phyloP scores from a whole-genome alignment of 2,329 filamentous ascomycete species.

The Dichotomopilus funicola region DNA sequence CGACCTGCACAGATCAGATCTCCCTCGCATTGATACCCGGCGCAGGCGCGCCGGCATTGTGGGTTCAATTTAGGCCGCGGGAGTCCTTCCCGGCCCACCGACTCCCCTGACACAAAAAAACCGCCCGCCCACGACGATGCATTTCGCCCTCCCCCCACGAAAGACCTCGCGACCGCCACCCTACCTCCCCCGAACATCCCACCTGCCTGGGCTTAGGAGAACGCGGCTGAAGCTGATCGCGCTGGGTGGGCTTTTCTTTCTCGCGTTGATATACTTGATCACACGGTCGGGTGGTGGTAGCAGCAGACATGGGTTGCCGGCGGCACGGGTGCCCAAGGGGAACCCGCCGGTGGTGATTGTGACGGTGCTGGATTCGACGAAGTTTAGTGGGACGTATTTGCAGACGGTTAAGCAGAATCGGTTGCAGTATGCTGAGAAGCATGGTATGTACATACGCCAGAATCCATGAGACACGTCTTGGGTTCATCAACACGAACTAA shows the following conservation, averaged over 20 bases:
- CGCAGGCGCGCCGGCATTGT: not conserved
- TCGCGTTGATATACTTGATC: constrained; percentile 57
- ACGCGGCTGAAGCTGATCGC: constrained; percentile 56
- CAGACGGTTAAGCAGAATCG: constrained; percentile 75
- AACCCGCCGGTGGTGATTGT: constrained; percentile 67
- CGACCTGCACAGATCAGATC: not conserved
- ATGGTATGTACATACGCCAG: constrained; percentile 63
- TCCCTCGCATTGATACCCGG: not conserved
- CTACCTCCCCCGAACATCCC: constrained; percentile 57
- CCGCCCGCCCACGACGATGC: constrained; percentile 48
- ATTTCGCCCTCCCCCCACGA: constrained; percentile 82
- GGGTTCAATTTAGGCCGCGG: constrained; percentile 6
- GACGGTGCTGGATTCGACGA: constrained; percentile 68
- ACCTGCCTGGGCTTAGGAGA: constrained; percentile 39
- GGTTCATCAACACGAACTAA: no score
- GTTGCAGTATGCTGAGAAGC: constrained; percentile 73
- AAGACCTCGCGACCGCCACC: constrained; percentile 72
- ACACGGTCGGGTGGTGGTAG: constrained; percentile 30
- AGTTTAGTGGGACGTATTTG: constrained; percentile 60
- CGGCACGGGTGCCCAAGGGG: constrained; percentile 40
- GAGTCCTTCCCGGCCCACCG: constrained; percentile 3
- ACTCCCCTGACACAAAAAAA: not conserved
- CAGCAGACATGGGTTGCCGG: constrained; percentile 25
- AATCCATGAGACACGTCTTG: no score
- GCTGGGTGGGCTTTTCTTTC: constrained; percentile 45